phyloP scores from a whole-genome alignment of 2,329 filamentous ascomycete species.

The Pseudogymnoascus sp. region DNA sequence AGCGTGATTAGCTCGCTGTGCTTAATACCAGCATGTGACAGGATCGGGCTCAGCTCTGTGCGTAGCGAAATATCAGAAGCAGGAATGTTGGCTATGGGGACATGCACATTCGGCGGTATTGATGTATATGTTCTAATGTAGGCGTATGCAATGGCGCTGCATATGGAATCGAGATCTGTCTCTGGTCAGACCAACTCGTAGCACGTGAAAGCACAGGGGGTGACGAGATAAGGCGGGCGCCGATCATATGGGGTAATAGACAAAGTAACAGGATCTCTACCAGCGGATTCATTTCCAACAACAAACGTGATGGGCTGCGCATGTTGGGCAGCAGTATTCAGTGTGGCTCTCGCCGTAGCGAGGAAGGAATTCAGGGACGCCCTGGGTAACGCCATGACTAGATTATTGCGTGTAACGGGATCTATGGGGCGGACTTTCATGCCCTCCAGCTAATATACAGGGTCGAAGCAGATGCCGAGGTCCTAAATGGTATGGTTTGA shows the following conservation, averaged over 20 bases:
- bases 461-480: neutral
- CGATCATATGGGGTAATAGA: neutral
- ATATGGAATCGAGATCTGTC: conserved; percentile 72
- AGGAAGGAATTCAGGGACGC: conserved; percentile 44
- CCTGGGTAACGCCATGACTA: conserved; percentile 24
- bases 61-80: conserved; percentile 61
- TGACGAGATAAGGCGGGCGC: neutral
- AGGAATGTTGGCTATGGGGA: conserved; percentile 66
- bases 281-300: conserved; percentile 60
- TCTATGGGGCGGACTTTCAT: conserved; percentile 3
- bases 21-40: conserved; percentile 51
- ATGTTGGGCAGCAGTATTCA: conserved; percentile 38
- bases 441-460: conserved; percentile 1
- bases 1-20: conserved; percentile 58
- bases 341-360: conserved; percentile 38
- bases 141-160: conserved; percentile 63
- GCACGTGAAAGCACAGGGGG: neutral
- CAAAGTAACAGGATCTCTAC: conserved; percentile 31
- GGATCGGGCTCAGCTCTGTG: conserved; percentile 61
- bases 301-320: conserved; percentile 49
- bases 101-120: conserved; percentile 42
- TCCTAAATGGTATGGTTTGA: conserved; percentile 8
- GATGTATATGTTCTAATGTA: conserved; percentile 57
- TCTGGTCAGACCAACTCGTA: neutral
- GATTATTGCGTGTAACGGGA: neutral